A percentile compares a stretch with the other conserved stretches of the same genome.
Conservation (phyloP, 495 filamentous ascomycete genomes). For the Glarea lozoyensis region DNA sequence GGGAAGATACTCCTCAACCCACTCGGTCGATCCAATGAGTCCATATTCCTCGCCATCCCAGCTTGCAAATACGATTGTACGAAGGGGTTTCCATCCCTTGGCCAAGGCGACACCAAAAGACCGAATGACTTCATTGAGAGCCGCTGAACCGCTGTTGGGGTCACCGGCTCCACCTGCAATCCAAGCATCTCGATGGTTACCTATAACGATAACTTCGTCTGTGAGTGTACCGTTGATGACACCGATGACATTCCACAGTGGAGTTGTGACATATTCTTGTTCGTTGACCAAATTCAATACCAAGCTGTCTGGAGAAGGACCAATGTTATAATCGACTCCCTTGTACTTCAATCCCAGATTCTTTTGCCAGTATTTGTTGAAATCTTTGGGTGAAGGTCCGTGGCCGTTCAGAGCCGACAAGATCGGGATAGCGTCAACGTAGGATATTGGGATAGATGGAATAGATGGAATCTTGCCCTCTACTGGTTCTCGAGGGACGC, state of each 20-base stretch:
- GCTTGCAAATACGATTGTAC: conserved; percentile 86
- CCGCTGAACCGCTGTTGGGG: conserved; percentile 84
- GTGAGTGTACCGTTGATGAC: conserved; percentile 84
- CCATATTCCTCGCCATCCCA: conserved; percentile 97
- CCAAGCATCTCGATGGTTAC: conserved; percentile 95
- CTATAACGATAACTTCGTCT: conserved; percentile 83
- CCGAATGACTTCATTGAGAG: conserved; percentile 77
- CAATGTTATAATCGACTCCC: conserved; percentile 85
- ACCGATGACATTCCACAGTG: conserved; percentile 92
- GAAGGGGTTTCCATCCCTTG: conserved; percentile 80
- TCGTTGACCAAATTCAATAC: conserved; percentile 77
- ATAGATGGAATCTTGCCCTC: conserved; percentile 67
- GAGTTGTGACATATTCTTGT: conserved; percentile 82
- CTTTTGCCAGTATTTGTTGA: conserved; percentile 61
- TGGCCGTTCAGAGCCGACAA: conserved; percentile 83
- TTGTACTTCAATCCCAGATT: conserved; percentile 69
- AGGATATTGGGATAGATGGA: conserved; percentile 89
- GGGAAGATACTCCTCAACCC: conserved; percentile 86
- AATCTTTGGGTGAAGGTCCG: conserved; percentile 68
- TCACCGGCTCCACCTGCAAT: conserved; percentile 81
- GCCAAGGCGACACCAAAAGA: conserved; percentile 71
- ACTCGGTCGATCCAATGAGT: conserved; percentile 85
- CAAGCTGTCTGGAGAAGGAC: conserved; percentile 69
- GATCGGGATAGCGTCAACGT: conserved; percentile 74
- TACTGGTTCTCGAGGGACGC: conserved; percentile 65